Evolutionary conservation across 1,284 basidiomycete species (phyloP), one percentile per base, ranked within the genome.

Genomic region (Cryptococcus sp.): DNA sequence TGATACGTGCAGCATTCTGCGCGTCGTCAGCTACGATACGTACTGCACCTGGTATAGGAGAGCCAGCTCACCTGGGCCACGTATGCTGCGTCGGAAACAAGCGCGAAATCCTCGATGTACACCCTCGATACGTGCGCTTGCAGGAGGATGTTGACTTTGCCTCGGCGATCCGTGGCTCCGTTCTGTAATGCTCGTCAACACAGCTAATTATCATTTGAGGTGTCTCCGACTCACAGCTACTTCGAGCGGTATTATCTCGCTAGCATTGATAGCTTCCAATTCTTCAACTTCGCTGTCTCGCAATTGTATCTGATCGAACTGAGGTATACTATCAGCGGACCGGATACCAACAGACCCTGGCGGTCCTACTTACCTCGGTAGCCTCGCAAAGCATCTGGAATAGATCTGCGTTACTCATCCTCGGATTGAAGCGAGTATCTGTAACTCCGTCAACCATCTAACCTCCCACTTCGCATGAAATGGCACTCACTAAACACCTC

Each of bases 301-400:
- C 7, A 93, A 81, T 81, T 96, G 90, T 51, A 99, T 88, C 82
- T 99, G 96, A 60, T 92, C 86, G 71, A 99, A 99, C 89, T 94
- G 54, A 19, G 47, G 23, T 16, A n/a, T n/a, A 3, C 2, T 20
- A 15, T 45, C 16, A 45, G 42, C 13, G 53, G 5, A 35, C 13
- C 8, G 30, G 5, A 2, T 10, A 10, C 61, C 49, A 61, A 58
- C 50, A 25, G 16, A 20, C 25, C 16, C 3, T 19, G 19, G 30
- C 17, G 35, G 4, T 35, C 8, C 30, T 27, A 62, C 81, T 59
- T 62, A 91, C 91, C 82, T 99, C 96, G 11, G 91, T 93, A 57
- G 93, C 95, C 81, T 85, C 86, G 64, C 91, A 88, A 41, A 99
- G 83, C 85, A 98, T 86, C 6, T 79, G 83, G 50, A 99, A 83